Percentiles rank a stretch among this genome's conserved stretches.
Conservation (phyloP, 164 flowering plant species). For the Annona squamosa region DNA sequence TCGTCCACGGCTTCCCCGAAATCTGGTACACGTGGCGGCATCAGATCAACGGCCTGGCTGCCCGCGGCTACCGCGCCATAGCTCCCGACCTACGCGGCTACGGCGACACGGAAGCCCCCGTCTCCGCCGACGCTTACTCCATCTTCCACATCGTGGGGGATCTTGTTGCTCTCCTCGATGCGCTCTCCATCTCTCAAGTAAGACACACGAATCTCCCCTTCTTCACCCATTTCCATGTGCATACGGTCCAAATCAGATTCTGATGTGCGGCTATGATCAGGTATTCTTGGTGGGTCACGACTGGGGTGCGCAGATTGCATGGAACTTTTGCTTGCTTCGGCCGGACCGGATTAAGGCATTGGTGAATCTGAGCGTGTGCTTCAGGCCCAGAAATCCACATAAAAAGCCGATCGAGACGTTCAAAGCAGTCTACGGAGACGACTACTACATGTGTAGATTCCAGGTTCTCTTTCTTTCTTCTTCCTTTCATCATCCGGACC, state of each 20-base stretch:
- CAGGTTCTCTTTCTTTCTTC: conserved; percentile 38
- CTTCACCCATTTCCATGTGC: background rate
- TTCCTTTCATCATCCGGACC: background rate
- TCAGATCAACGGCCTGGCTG: conserved; percentile 30
- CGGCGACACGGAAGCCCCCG: conserved; percentile 53
- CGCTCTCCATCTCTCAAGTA: conserved; percentile 31
- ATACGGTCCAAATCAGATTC: background rate
- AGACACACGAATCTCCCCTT: background rate
- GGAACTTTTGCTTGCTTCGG: conserved; percentile 55
- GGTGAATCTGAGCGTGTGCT: conserved; percentile 55
- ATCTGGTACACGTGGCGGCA: conserved; percentile 44
- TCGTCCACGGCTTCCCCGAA: conserved; percentile 43
- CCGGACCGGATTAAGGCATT: conserved; percentile 84
- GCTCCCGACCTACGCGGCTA: conserved; percentile 48
- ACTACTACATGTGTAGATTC: conserved; percentile 63
- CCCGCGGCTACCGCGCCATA: conserved; percentile 36
- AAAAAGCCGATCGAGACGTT: conserved; percentile 29
- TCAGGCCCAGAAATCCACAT: conserved; percentile 39
- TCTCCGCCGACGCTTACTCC: conserved; percentile 31
- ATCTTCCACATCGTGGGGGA: conserved; percentile 56
- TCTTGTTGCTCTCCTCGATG: conserved; percentile 51
- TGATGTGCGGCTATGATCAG: conserved; percentile 16
- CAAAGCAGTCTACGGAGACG: conserved; percentile 48
- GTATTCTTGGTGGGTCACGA: conserved; percentile 83
- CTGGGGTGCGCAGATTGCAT: conserved; percentile 71